Evolutionary conservation across 1,284 basidiomycete species (phyloP).

Genomic region (Farysia itapuensis): DNA sequence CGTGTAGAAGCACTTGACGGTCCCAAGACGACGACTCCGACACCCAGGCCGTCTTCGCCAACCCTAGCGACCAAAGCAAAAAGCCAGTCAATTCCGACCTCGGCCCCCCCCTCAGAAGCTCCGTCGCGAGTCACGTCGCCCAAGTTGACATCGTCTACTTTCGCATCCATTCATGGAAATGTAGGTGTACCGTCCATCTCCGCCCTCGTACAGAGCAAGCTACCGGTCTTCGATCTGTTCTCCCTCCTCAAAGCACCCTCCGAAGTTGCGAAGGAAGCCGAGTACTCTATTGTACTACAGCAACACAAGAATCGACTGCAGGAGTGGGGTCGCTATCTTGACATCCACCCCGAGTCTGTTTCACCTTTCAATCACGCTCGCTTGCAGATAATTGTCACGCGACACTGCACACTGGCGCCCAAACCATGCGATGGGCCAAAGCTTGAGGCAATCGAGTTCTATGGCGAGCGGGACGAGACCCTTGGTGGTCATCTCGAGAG

Average conservation of each 20-base stretch:
- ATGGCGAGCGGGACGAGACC: conserved; percentile 87
- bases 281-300: conserved; percentile 30
- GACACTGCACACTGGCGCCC: conserved; percentile 67
- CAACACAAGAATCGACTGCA: conserved; percentile 26
- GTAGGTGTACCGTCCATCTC: conserved; percentile 1
- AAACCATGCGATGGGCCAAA: conserved; percentile 63
- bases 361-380: conserved; percentile 89
- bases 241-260: conserved; percentile 28
- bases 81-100: conserved; percentile 2
- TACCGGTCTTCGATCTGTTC: conserved; percentile 24
- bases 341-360: conserved; percentile 65
- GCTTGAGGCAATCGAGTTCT: conserved; percentile 79
- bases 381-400: conserved; percentile 75
- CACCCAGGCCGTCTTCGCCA: conserved; percentile 27
- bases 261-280: conserved; percentile 32
- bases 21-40: conserved; percentile 28
- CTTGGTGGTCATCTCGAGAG: conserved; percentile 89
- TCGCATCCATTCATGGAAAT: conserved; percentile 4
- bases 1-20: too few species aligned
- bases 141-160: conserved; percentile 6
- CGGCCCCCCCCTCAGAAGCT: conserved; percentile 24
- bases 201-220: conserved; percentile 13
- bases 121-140: conserved; percentile 27
- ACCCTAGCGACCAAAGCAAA: not conserved
- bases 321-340: conserved; percentile 38